Evolutionary conservation across 2,329 filamentous ascomycete genomes (phyloP), one percentile per base, ranked within the genome.

Genomic region (Thermochaetoides dissita): DNA sequence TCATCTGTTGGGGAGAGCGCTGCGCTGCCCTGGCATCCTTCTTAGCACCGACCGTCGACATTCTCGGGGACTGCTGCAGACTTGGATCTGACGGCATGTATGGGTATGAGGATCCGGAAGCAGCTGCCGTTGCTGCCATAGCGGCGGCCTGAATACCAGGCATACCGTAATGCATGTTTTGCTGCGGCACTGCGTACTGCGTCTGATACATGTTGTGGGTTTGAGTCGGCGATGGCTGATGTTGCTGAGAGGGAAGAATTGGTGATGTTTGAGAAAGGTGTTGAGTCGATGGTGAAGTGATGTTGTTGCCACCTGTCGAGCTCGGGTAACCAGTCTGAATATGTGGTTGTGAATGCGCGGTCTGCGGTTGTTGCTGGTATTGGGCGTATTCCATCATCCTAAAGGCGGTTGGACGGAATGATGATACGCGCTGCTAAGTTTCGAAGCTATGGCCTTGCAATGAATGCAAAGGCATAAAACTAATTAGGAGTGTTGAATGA

Each of bases 121-220:
- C 89, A 1, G 89, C 88, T 11, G 89, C 89, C 1, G 88, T 94
- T 17, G 83, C 76, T 36, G 83, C 88, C 84, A 94, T 91, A 45
- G 88, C 88, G 39, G 89, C 88, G 10, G 87, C 87, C 61, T 94
- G 85, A 37, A 87, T 85, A 12, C 81, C 76, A 31, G 81, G 81
- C 63, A 89, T 85, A 44, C 74, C 80, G 65, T 94, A 94, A 65
- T 84, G 80, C 76, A 94, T 86, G 55, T 72, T 72, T 53, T 78
- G 71, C 50, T 80, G 75, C 47, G 81, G 70, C 44, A 88, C 82
- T 45, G 76, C 80, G 58, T 87, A 89, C 49, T 77, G 71, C 59
- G 82, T 75, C 55, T 84, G 76, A 62, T 94, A 95, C 65, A 79
- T 85, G 72, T 80, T 84, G 64, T 82, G 80, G 39, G 67, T 67